Conservation (phyloP, 2,329 filamentous ascomycete species). For the Penicillium oxalicum region DNA sequence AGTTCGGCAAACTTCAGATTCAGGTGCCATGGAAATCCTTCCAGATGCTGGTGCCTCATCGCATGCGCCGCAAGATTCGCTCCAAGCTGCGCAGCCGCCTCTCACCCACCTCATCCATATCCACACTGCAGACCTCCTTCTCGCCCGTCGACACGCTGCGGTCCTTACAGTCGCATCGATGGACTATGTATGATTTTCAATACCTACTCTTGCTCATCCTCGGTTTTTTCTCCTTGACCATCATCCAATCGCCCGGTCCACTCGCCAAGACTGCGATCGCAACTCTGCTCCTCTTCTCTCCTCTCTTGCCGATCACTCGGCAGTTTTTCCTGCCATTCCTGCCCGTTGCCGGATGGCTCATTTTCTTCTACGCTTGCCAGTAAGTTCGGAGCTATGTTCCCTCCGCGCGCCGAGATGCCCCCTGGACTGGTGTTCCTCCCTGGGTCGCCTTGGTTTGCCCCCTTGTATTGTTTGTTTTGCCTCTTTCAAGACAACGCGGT, state of each 20-base stretch:
- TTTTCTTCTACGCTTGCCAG: conserved; percentile 92
- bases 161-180: conserved; percentile 69
- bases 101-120: conserved; percentile 65
- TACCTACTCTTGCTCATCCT: conserved; percentile 70
- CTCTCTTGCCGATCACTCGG: conserved; percentile 75
- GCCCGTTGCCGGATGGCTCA: conserved; percentile 76
- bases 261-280: conserved; percentile 69
- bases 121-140: conserved; percentile 73
- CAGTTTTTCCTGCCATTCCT: conserved; percentile 89
- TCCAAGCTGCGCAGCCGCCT: conserved; percentile 63
- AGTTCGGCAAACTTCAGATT: conserved; percentile 42
- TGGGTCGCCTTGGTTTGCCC: no score
- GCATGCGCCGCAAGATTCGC: conserved; percentile 60
- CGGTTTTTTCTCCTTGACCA: conserved; percentile 73
- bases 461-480: not conserved
- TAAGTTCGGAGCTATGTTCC: conserved; percentile 44
- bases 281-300: conserved; percentile 59
- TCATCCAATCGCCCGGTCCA: conserved; percentile 73
- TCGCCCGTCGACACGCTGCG: conserved; percentile 72
- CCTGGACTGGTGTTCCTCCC: no score
- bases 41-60: conserved; percentile 53
- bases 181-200: conserved; percentile 78
- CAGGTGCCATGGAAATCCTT: conserved; percentile 47
- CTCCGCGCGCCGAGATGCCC: no score
- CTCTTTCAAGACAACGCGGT: not conserved